phyloP scores from a whole-genome alignment of 2,329 filamentous ascomycete species.

The Ascochyta rabiei region DNA sequence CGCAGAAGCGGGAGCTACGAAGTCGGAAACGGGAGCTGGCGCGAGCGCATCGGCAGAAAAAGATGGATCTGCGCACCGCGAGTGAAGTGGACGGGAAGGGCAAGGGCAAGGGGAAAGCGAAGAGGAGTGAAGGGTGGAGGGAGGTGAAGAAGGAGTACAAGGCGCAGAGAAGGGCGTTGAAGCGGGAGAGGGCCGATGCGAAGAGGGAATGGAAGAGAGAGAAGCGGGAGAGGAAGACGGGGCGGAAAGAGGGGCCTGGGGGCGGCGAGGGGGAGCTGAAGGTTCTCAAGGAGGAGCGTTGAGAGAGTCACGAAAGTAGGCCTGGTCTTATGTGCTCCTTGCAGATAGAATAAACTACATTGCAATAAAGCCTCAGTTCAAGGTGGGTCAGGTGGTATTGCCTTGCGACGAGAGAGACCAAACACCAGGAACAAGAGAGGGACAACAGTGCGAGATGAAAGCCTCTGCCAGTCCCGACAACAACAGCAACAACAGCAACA shows the following conservation, averaged over 20 bases:
- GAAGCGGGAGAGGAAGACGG: conserved; percentile 15
- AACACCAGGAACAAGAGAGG: no score
- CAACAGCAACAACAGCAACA: no score
- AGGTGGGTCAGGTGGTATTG: no score
- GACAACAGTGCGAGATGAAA: no score
- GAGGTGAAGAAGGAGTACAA: conserved; percentile 31
- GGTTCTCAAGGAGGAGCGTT: not conserved
- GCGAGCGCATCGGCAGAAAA: conserved; percentile 22
- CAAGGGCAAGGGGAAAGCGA: conserved; percentile 29
- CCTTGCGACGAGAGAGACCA: no score
- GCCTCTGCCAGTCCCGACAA: no score
- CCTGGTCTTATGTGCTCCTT: no score
- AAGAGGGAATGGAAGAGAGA: conserved; percentile 27
- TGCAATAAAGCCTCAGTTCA: no score
- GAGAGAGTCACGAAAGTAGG: not conserved
- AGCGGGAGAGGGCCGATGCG: conserved; percentile 17
- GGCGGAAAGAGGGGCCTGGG: conserved; percentile 1
- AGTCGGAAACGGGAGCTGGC: conserved; percentile 22
- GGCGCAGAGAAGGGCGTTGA: conserved; percentile 28
- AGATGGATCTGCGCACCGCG: conserved; percentile 24
- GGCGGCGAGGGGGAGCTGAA: not conserved
- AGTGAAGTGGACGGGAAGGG: conserved; percentile 16
- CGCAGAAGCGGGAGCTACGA: conserved; percentile 14
- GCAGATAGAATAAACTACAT: no score
- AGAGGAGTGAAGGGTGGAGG: conserved; percentile 31